These are phyloP conservation scores for Ascocoryne sarcoides DNA, from an alignment of 2,329 filamentous ascomycete genomes.

Conservation along the genomic window DNA sequence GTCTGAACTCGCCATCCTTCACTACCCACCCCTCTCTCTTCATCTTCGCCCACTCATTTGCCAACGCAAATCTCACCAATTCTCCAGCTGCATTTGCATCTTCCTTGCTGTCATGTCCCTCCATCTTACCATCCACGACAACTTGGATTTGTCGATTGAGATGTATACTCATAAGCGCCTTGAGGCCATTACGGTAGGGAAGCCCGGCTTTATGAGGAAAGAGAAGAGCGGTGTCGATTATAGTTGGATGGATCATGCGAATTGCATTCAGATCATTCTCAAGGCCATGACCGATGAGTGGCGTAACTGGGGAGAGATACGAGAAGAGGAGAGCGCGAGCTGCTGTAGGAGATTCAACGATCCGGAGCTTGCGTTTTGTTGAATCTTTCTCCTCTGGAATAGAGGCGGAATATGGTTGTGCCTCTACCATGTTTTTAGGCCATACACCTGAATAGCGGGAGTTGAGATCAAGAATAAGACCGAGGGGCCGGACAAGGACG, in stretches of 20 bases:
- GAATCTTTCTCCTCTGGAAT: conserved; percentile 16
- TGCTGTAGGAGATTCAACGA: conserved; percentile 64
- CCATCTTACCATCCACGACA: conserved; percentile 33
- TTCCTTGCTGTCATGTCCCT: conserved; percentile 85
- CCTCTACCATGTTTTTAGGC: conserved; percentile 64
- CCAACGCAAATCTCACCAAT: conserved; percentile 64
- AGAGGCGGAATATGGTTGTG: conserved; percentile 43
- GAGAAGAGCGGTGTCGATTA: conserved; percentile 79
- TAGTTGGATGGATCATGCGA: conserved; percentile 73
- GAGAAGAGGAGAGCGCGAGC: conserved; percentile 73
- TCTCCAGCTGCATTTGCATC: conserved; percentile 87
- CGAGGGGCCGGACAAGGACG: conserved; percentile 73
- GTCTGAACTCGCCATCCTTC: conserved; percentile 35
- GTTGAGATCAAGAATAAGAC: conserved; percentile 83
- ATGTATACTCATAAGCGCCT: conserved; percentile 58
- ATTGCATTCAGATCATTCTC: conserved; percentile 90
- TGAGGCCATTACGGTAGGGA: conserved; percentile 71
- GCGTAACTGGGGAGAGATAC: conserved; percentile 65
- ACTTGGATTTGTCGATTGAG: conserved; percentile 74
- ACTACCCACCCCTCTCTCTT: conserved; percentile 59
- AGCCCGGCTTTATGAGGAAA: conserved; percentile 72
- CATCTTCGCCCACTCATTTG: conserved; percentile 60
- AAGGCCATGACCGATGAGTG: conserved; percentile 84
- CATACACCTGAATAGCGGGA: conserved; percentile 85
- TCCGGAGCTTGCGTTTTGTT: conserved; percentile 45